phyloP scores from a whole-genome alignment of 73 alveolate genomes.

The Paramecium bursaria region DNA sequence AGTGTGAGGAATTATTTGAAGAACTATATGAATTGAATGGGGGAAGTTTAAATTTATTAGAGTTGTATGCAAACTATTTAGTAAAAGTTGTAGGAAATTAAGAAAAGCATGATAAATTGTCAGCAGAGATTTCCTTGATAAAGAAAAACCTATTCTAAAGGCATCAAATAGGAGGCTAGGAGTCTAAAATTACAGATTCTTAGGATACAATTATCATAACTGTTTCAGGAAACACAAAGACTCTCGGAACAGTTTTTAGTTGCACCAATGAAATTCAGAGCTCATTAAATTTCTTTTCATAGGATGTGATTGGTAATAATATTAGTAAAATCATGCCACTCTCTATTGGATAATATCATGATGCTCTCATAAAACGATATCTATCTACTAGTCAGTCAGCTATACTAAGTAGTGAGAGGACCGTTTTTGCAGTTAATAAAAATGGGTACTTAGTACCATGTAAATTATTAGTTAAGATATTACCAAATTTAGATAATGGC shows the following conservation, averaged over 20 bases:
- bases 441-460: constrained; percentile 63
- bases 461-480: constrained; percentile 61
- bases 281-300: constrained; percentile 54
- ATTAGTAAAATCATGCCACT: constrained; percentile 69
- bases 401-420: constrained; percentile 59
- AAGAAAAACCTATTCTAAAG: constrained; percentile 48
- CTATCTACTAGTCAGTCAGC: constrained; percentile 44
- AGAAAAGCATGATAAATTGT: constrained; percentile 11
- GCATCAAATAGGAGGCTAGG: constrained; percentile 56
- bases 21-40: constrained; percentile 60
- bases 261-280: constrained; percentile 57
- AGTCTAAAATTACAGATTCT: constrained; percentile 59
- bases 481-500: constrained; percentile 72
- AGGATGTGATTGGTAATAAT: constrained; percentile 64
- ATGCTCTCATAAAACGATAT: constrained; percentile 49
- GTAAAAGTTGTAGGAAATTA: constrained; percentile 58
- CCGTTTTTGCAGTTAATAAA: constrained; percentile 55
- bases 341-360: constrained; percentile 60
- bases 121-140: constrained; percentile 36
- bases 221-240: constrained; percentile 63
- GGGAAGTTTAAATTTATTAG: constrained; percentile 45
- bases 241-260: constrained; percentile 63
- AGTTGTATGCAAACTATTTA: constrained; percentile 55
- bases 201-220: constrained; percentile 62
- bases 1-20: constrained; percentile 61